phyloP scores from a whole-genome alignment of 176 grass and related monocot genomes.

The Musa schizocarpa region DNA sequence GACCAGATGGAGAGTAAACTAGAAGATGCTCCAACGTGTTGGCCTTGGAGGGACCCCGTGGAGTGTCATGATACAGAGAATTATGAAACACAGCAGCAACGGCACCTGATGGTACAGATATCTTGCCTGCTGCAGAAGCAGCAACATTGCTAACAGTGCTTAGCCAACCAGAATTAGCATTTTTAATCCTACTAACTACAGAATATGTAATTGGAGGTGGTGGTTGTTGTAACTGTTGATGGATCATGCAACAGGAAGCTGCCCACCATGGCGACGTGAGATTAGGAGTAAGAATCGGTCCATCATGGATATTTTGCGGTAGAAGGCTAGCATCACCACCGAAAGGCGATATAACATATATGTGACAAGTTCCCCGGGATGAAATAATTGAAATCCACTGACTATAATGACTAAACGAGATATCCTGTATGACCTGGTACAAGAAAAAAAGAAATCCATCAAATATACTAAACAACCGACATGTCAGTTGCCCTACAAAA shows the following conservation, averaged over 20 bases:
- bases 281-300: conserved; percentile 60
- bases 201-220: conserved; percentile 56
- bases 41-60: conserved; percentile 44
- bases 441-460: conserved; percentile 17
- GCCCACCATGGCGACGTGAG: conserved; percentile 92
- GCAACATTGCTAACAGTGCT: conserved; percentile 97
- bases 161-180: conserved; percentile 83
- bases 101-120: conserved; percentile 71
- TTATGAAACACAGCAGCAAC: conserved; percentile 81
- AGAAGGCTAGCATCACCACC: conserved; percentile 85
- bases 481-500: not conserved
- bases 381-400: conserved; percentile 98
- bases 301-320: conserved; percentile 52
- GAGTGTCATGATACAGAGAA: conserved; percentile 50
- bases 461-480: not conserved
- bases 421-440: conserved; percentile 92
- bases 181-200: conserved; percentile 96
- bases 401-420: conserved; percentile 91
- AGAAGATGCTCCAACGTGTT: conserved; percentile 95
- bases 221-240: conserved; percentile 81
- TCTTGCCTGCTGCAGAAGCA: conserved; percentile 81
- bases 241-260: conserved; percentile 63
- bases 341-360: conserved; percentile 86
- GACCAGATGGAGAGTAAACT: conserved; percentile 91
- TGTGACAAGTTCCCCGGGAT: conserved; percentile 72